Evolutionary conservation across 768 basidiomycete genomes (phyloP), one percentile per base, ranked within the genome.

Genomic region (Trametes elegans): DNA sequence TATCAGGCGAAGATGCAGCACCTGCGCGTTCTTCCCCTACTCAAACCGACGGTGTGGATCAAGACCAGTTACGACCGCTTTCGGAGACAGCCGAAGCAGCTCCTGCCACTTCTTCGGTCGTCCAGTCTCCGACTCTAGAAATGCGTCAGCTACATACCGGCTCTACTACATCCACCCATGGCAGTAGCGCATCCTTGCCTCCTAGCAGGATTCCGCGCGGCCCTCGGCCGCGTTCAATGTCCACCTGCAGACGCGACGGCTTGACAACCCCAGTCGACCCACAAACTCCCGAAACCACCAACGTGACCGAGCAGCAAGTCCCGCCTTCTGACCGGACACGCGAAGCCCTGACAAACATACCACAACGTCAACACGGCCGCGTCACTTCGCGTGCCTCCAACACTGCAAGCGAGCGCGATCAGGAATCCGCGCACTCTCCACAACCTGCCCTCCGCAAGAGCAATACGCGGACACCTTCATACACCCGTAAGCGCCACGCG

Each of bases 281-380:
- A n/a, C n/a, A n/a, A n/a, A n/a, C n/a, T n/a, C n/a, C n/a, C n/a
- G n/a, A n/a, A n/a, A n/a, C n/a, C n/a, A n/a, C n/a, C n/a, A n/a
- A n/a, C n/a, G n/a, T n/a, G n/a, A n/a, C n/a, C n/a, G n/a, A n/a
- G n/a, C n/a, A n/a, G n/a, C n/a, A n/a, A n/a, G n/a, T n/a, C n/a
- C n/a, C n/a, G n/a, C n/a, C n/a, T n/a, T n/a, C n/a, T n/a, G n/a
- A n/a, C n/a, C n/a, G n/a, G 6, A 51, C 40, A 26, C 57, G 52
- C 28, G 65, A 66, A 31, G 64, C 65, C 7, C 71, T 71, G 53
- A 71, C 73, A 4, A 64, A 68, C 27, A 60, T 71, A 6, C 73
- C 71, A 14, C 60, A 68, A 16, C 74, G 71, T 34, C 60, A 58
- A 11, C 55, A 59, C 57, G 57, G 43, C 13, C 58, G 58, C 21